Evolutionary conservation across 2,329 filamentous ascomycete species (phyloP).

Genomic region (Neopestalotiopsis rosae): DNA sequence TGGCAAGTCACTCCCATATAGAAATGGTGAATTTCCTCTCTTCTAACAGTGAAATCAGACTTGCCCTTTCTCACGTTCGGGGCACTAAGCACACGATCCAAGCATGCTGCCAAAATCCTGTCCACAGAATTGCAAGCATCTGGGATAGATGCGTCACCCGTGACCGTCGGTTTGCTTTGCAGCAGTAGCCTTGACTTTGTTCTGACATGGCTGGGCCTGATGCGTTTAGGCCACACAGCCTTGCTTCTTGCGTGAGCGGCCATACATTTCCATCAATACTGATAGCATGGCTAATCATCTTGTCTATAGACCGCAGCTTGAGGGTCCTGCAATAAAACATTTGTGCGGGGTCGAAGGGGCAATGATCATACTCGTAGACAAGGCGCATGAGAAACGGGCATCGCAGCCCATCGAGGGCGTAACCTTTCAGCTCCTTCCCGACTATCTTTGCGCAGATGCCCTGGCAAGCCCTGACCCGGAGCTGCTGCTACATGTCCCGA

Average conservation of each 20-base stretch:
- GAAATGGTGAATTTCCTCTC: neutral
- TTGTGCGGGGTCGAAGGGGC: constrained; percentile 55
- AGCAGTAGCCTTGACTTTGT: constrained; percentile 63
- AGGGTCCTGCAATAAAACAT: constrained; percentile 52
- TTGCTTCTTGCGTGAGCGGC: constrained; percentile 58
- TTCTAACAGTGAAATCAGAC: neutral
- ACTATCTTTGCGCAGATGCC: constrained; percentile 12
- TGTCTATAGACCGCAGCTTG: constrained; percentile 49
- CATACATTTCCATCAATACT: neutral
- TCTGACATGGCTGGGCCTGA: constrained; percentile 64
- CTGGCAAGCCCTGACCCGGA: neutral
- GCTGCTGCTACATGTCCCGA: neutral
- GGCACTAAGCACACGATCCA: constrained; percentile 37
- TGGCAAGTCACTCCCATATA: neutral
- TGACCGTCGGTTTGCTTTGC: constrained; percentile 55
- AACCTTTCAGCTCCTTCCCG: constrained; percentile 23
- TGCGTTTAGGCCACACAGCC: constrained; percentile 58
- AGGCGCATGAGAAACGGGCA: constrained; percentile 23
- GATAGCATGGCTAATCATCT: neutral
- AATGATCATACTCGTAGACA: constrained; percentile 50
- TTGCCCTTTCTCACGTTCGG: constrained; percentile 31
- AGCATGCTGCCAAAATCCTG: constrained; percentile 38
- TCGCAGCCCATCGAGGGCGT: constrained; percentile 21
- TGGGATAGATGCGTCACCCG: constrained; percentile 22
- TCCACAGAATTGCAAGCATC: neutral